These are phyloP conservation scores for Cladosporium sp. DNA, from an alignment of 2,329 filamentous ascomycete species.

Conservation along the genomic window DNA sequence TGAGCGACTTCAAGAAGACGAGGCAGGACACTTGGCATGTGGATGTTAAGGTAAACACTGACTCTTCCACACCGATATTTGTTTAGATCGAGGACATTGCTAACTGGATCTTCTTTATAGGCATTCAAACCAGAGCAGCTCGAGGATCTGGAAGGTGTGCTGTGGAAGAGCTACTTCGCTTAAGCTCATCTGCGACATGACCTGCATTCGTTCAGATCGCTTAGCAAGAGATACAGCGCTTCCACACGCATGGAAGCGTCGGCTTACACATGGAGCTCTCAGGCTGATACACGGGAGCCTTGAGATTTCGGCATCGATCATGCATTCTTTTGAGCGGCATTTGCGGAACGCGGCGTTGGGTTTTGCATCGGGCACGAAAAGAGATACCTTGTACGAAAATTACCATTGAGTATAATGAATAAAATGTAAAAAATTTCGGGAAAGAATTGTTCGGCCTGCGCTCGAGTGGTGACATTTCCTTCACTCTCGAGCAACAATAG, in stretches of 20 bases:
- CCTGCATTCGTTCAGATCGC: too few species aligned
- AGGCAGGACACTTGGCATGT: conserved; percentile 97
- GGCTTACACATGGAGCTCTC: too few species aligned
- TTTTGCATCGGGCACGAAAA: background rate
- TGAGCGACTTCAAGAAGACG: conserved; percentile 99
- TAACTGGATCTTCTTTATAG: conserved; percentile 34
- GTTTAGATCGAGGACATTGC: background rate
- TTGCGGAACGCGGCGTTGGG: background rate
- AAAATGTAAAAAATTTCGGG: background rate
- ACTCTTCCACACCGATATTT: background rate
- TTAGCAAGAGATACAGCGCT: too few species aligned
- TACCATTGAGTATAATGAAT: background rate
- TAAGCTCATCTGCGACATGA: conserved; percentile 33
- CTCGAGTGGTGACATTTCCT: too few species aligned
- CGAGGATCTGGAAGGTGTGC: conserved; percentile 88
- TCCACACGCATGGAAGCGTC: too few species aligned
- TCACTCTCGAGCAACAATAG: too few species aligned
- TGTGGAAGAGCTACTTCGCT: conserved; percentile 99
- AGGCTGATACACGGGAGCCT: too few species aligned
- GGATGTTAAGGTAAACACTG: conserved; percentile 77
- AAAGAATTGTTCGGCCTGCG: background rate
- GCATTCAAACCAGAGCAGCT: conserved; percentile 85
- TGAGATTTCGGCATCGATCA: background rate
- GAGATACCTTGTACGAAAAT: background rate
- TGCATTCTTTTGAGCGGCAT: background rate